Evolutionary conservation across 2,329 filamentous ascomycete species (phyloP), one percentile per base, ranked within the genome.

Genomic region (Pyrenophora tritici-repentis): DNA sequence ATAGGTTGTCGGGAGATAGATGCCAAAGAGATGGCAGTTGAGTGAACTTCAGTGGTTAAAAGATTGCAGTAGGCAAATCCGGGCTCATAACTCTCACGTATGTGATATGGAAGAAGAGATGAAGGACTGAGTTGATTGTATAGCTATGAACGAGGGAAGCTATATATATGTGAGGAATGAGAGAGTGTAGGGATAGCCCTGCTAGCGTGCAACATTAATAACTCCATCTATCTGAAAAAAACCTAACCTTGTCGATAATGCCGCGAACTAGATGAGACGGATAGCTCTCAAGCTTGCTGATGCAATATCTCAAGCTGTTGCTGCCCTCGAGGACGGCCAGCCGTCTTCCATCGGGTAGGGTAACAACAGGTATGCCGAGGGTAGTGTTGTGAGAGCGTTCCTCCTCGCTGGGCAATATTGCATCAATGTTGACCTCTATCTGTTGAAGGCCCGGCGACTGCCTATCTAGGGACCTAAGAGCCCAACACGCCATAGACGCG

Each of bases 401-500:
- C 26, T 51, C 37, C 4, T 51, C 42, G 24, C 32, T 24, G 9
- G 42, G 48, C 3, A 42, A 14, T n/a, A 51, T 26, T 17, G 32
- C 22, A 3, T 51, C 48, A 5, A 51, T 51, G 6, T 32, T 17
- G n/a, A 46, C 17, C 16, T 47, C 42, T n/a, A 34, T 22, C 9
- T 32, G 10, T 9, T 38, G 40, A 7, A 12, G 26, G 4, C 42
- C 18, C 3, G 37, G n/a, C 22, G 13, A 26, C 9, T n/a, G 14
- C 6, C 14, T 37, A 7, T 51, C 48, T 20, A 36, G 20, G 9
- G 32, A 32, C 29, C 48, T 40, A 14, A 47, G 48, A 6, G 48
- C 47, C 42, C 48, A 51, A 9, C 48, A 51, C 4, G 48, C 44
- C 42, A 51, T 26, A 13, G 42, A 45, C 12, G 48, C 42, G 13